Evolutionary conservation across 192 early-diverging fungal genomes (phyloP).

Genomic region (Dimargaris verticillata): DNA sequence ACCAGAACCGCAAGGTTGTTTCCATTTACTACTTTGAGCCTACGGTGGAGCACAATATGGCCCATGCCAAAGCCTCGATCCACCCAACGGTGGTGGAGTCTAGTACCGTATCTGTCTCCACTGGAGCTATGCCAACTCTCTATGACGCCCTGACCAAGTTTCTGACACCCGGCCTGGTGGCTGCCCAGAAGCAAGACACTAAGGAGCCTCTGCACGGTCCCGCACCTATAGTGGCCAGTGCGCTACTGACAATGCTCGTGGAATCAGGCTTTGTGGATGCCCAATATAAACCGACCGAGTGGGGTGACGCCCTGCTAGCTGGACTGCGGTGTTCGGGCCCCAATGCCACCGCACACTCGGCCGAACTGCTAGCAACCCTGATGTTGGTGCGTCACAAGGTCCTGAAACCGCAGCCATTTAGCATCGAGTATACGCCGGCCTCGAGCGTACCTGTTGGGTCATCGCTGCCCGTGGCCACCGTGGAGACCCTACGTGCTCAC

Average conservation of each 20-base stretch:
- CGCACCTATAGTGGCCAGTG: slow-evolving; percentile 5
- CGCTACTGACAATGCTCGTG: neutral
- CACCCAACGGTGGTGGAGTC: slow-evolving; percentile 21
- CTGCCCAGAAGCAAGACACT: slow-evolving; percentile 24
- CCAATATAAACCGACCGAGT: no score
- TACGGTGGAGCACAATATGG: slow-evolving; percentile 37
- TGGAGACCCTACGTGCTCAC: slow-evolving; percentile 11
- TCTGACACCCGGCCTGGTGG: slow-evolving; percentile 25
- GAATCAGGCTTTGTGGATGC: neutral
- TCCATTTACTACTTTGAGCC: slow-evolving; percentile 40
- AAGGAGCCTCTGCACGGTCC: slow-evolving; percentile 15
- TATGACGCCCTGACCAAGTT: slow-evolving; percentile 15
- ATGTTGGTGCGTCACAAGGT: neutral
- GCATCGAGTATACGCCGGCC: slow-evolving; percentile 16
- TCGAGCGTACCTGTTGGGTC: slow-evolving; percentile 23
- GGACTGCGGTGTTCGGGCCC: no score
- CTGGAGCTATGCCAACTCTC: neutral
- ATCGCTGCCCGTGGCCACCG: slow-evolving; percentile 9
- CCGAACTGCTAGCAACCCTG: neutral
- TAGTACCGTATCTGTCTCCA: neutral
- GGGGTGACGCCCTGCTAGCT: neutral
- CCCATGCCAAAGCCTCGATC: slow-evolving; percentile 25
- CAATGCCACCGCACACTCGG: neutral
- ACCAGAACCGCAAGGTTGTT: slow-evolving; percentile 45
- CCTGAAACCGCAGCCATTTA: neutral